Base-by-base conservation (phyloP, 805 yeast genomes). In the Ogataea corticis region DNA sequence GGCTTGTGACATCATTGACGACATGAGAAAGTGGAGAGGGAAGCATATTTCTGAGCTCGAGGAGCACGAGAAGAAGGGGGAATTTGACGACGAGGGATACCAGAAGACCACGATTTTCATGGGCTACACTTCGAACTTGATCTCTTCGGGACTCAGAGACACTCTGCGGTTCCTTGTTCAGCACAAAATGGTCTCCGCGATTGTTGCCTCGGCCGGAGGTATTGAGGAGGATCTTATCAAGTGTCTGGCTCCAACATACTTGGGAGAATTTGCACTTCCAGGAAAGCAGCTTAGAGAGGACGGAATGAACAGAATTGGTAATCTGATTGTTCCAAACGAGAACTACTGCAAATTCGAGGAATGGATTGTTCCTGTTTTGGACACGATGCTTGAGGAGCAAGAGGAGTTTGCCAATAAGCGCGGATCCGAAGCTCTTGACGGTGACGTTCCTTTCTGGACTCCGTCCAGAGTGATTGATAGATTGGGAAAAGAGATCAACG, bases 201-300 rank as follows among this genome's bases (percentile, higher is more conserved):
- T 94, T 58, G 99, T 94, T 40, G 85, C 98, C n/a, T 79, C 92
- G 51, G 99, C 97, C 17, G 99, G 99, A 55, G 99, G 99, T 55
- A 83, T 94, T 50, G 99, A 94, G 67, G 99, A 94, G 71, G 99
- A 94, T 69, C 71, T 94, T 40, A 94, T 94, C 74, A 94, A 94
- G 68, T 90, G 96, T 64, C 74, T 94, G 45, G 99, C 98, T 2
- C 97, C 97, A 45, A 94, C 99, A 7, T 91, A 83, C 61, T 73
- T 95, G 75, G 97, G 99, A 42, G 97, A 90, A 41, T 94, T 90
- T 66, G 66, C 85, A 35, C 73, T 92, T 55, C 80, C 83, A 13
- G 99, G 99, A 49, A 73, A 82, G 46, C 73, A 76, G 38, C 77
- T 94, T 52, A 82, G 99, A 67, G 96, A 89, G 41, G 84, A 90